Base-by-base conservation (phyloP, 1,139 yeast species). In the Yarrowia galli region DNA sequence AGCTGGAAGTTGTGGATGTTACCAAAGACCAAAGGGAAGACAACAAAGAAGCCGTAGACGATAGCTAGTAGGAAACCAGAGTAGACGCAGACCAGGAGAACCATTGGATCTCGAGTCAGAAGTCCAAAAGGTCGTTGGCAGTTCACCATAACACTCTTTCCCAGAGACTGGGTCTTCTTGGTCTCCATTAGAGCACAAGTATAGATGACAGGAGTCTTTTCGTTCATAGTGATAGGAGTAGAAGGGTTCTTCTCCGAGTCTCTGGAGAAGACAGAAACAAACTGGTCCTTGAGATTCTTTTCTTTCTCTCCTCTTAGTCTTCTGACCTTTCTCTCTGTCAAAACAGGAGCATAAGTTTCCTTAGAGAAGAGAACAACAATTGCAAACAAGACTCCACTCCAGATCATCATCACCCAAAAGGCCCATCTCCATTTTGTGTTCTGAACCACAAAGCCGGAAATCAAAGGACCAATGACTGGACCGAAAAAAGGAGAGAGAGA, bases 331-430 rank as follows among this genome's bases (percentile, higher is more conserved):
- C 76, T 76, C 69, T 84, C 83, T 68, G 86, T 77, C 38, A 87
- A 79, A 1, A 84, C 82, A 1, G 91, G 91, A 2, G 83, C 84
- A 75, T 87, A 87, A 2, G 91, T 87, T 75, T 88, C 92, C 22
- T 40, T 54, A 25, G 87, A 81, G 2, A 84, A 75, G 2, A 82
- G 69, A 9, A 83, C 73, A 36, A 79, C 74, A 22, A 81, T 67
- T 0, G 81, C 76, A 78, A 88, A 81, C 83, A 85, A 80, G 0
- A 82, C 84, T 18, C 86, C 89, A 16, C 88, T 86, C 71, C 85
- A 85, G 2, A 89, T 88, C 80, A 87, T 78, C 70, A 87, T 80
- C 16, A 86, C 85, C 81, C 88, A 83, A 56, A 83, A 84, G 79
- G 76, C 84, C 89, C 81, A 82, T 54, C 61, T 22, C 61, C 61